Percentiles rank a stretch among this genome's conserved stretches.
Evolutionary conservation across 1,139 yeast genomes (phyloP).

Genomic region (Suhomyces bolitotheri): DNA sequence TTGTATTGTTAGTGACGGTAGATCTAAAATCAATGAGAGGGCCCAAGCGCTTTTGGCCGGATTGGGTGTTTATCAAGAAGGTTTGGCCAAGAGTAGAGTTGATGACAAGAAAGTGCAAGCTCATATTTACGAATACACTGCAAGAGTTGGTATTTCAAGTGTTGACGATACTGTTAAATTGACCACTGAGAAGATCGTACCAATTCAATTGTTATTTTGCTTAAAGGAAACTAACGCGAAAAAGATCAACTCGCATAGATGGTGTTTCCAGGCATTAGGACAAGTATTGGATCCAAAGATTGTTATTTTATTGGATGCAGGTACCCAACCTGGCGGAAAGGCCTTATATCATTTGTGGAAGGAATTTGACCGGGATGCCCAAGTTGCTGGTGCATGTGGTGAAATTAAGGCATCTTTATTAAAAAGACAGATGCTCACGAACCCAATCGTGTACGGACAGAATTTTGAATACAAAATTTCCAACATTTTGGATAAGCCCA

Average conservation of each 20-base stretch:
- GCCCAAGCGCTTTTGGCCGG: slow-evolving; percentile 51
- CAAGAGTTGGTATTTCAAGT: slow-evolving; percentile 48
- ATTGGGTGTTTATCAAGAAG: slow-evolving; percentile 51
- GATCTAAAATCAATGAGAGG: slow-evolving; percentile 49
- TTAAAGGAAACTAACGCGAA: slow-evolving; percentile 50
- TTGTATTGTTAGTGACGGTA: slow-evolving; percentile 50
- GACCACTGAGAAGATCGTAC: slow-evolving; percentile 50
- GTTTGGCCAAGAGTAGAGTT: slow-evolving; percentile 49
- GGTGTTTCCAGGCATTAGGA: slow-evolving; percentile 53
- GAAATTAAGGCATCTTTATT: slow-evolving; percentile 48
- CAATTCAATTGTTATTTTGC: slow-evolving; percentile 49
- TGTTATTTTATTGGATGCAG: slow-evolving; percentile 48
- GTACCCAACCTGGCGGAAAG: slow-evolving; percentile 50
- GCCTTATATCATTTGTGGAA: slow-evolving; percentile 51
- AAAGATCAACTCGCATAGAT: slow-evolving; percentile 50
- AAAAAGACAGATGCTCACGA: slow-evolving; percentile 41
- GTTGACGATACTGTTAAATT: slow-evolving; percentile 49
- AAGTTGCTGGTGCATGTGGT: slow-evolving; percentile 54
- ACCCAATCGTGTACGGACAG: slow-evolving; percentile 50
- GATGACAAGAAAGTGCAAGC: slow-evolving; percentile 50
- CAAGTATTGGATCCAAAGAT: slow-evolving; percentile 46
- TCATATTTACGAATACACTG: slow-evolving; percentile 50
- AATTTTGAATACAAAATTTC: slow-evolving; percentile 50
- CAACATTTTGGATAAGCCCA: slow-evolving; percentile 48
- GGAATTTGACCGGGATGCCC: slow-evolving; percentile 48